A percentile compares a stretch with the other conserved stretches of the same genome.
phyloP scores from a whole-genome alignment of 163 green algal species.

The Volvox carteri region DNA sequence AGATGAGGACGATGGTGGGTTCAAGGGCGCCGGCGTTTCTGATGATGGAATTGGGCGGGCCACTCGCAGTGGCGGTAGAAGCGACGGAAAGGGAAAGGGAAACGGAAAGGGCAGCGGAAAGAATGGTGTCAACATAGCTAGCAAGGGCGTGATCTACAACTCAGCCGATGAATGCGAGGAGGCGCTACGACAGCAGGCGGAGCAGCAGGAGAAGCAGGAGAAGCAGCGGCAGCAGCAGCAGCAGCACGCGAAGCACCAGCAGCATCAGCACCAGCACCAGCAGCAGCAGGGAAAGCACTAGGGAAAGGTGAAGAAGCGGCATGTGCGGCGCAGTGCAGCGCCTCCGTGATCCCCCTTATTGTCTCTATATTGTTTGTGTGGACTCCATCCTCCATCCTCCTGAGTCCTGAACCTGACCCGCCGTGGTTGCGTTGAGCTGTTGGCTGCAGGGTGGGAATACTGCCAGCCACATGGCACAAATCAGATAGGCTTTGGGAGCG shows the following conservation, averaged over 20 bases:
- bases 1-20: neutral
- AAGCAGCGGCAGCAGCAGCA: neutral
- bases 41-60: neutral
- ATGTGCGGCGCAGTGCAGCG: too few relatives aligned
- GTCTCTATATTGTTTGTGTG: too few relatives aligned
- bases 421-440: too few relatives aligned
- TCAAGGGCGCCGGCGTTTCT: neutral
- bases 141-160: neutral
- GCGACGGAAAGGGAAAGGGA: neutral
- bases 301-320: too few relatives aligned
- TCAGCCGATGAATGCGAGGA: neutral
- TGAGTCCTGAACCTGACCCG: too few relatives aligned
- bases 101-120: neutral
- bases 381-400: too few relatives aligned
- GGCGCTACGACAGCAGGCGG: neutral
- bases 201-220: neutral
- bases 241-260: neutral
- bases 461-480: too few relatives aligned
- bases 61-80: neutral
- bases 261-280: neutral
- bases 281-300: too few relatives aligned
- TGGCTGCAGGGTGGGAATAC: too few relatives aligned
- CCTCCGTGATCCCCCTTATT: too few relatives aligned
- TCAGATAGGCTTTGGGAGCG: too few relatives aligned
- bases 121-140: neutral